Base-by-base conservation (phyloP, 2,329 filamentous ascomycete species). In the Trichoderma sp. region DNA sequence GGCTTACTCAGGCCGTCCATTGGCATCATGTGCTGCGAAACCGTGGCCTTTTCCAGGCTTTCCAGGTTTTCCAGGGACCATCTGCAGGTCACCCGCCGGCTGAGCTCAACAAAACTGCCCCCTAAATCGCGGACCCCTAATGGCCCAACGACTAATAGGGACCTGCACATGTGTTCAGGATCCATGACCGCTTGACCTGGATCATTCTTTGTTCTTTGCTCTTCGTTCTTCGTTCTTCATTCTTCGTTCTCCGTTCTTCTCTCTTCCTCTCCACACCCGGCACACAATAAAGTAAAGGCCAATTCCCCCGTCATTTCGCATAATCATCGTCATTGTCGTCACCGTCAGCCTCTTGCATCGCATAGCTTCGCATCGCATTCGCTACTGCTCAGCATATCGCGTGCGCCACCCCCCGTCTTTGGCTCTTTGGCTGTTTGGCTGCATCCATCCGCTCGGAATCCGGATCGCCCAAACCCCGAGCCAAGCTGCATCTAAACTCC, bases 401-500 rank as follows among this genome's bases (percentile, higher is more conserved):
- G 59, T 37, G 39, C 63, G 52, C 52, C 52, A 34, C 59, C 45
- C 42, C 45, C 29, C n/a, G 8, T 9, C 19, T n/a, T n/a, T n/a
- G n/a, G n/a, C n/a, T n/a, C n/a, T n/a, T n/a, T n/a, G n/a, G n/a
- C n/a, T n/a, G n/a, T n/a, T n/a, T n/a, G n/a, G n/a, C n/a, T 37
- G 45, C 50, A 42, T n/a, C 34, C 19, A 19, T 52, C 27, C 12
- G 35, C 63, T 65, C 63, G 63, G 63, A 19, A 65, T 65, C 61
- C 63, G 63, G 63, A 37, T 57, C 22, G 25, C 13, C 42, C 54
- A 66, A 67, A 67, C 56, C 56, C 64, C 64, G 64, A 67, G 29
- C 37, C 35, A 66, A 12, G 42, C 39, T 27, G 0, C 10, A 15
- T 25, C 64, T 59, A 50, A 67, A 67, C 48, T 67, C 64, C 64